phyloP scores from a whole-genome alignment of 75 land plant species.

The Ceratopteris richardii region DNA sequence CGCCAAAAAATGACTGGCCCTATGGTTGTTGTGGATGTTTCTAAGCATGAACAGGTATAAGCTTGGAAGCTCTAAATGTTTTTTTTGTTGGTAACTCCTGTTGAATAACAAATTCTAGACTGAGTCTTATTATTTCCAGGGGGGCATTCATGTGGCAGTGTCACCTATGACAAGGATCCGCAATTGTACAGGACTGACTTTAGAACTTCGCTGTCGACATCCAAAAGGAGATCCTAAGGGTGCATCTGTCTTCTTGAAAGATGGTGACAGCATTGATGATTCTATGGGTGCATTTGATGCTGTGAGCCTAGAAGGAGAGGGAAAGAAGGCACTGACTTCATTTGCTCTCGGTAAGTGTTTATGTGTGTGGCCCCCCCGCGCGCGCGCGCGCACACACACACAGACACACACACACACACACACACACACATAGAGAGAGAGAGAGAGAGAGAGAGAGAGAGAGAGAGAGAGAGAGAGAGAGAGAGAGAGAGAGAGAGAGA shows the following conservation, averaged over 20 bases:
- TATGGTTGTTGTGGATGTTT: conserved; percentile 68
- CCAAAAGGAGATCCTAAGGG: conserved; percentile 37
- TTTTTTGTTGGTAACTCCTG: too few species aligned
- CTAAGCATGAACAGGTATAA: conserved; percentile 53
- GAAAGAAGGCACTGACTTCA: conserved; percentile 62
- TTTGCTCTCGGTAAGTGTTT: conserved; percentile 62
- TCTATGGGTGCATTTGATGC: conserved; percentile 82
- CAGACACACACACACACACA: too few species aligned
- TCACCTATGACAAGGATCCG: conserved; percentile 71
- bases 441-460: too few species aligned
- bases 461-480: too few species aligned
- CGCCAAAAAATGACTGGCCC: conserved; percentile 63
- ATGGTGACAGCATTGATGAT: conserved; percentile 76
- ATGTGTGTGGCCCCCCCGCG: not conserved
- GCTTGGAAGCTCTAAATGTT: conserved; percentile 1
- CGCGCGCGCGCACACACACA: too few species aligned
- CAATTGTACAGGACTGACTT: conserved; percentile 57
- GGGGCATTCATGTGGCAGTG: conserved; percentile 57
- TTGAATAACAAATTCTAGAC: too few species aligned
- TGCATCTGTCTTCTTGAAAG: conserved; percentile 44
- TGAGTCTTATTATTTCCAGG: conserved; percentile 41
- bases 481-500: too few species aligned
- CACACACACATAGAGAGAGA: too few species aligned
- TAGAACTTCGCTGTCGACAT: conserved; percentile 65
- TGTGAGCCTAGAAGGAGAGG: conserved; percentile 52